These are phyloP conservation scores for Aquilaria agallochum DNA, from an alignment of 441 rosid species.

Conservation along the genomic window DNA sequence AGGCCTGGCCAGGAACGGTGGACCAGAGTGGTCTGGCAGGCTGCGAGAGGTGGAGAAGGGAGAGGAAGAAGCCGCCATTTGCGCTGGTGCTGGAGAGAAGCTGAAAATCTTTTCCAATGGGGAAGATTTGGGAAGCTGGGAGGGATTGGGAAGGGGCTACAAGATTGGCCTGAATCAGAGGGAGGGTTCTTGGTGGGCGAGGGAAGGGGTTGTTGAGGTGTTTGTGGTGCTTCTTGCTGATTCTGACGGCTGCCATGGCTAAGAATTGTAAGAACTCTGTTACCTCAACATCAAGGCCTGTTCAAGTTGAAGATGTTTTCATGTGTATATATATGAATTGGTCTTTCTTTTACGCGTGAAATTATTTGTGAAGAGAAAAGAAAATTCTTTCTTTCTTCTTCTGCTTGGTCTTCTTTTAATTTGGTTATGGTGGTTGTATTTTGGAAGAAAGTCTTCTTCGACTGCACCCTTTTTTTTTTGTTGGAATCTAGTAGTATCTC, in stretches of 20 bases:
- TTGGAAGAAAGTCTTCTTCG: no score
- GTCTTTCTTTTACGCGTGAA: no score
- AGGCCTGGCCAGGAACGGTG: conserved; percentile 48
- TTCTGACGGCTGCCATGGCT: conserved; percentile 39
- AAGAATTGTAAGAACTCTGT: no score
- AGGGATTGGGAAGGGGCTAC: conserved; percentile 22
- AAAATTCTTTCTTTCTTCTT: no score
- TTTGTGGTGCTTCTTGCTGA: conserved; percentile 51
- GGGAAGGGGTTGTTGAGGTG: conserved; percentile 67
- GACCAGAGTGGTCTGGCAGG: conserved; percentile 53
- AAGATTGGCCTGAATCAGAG: conserved; percentile 44
- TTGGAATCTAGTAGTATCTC: no score
- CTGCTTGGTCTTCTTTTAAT: no score
- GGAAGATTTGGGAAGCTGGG: conserved; percentile 25
- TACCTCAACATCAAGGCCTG: no score
- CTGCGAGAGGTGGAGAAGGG: conserved; percentile 38
- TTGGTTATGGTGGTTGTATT: no score
- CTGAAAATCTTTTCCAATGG: conserved; percentile 48
- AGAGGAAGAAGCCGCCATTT: conserved; percentile 38
- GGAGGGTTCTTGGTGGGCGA: conserved; percentile 38
- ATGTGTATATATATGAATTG: no score
- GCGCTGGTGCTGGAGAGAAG: conserved; percentile 40
- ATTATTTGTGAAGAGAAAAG: no score
- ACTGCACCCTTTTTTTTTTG: no score
- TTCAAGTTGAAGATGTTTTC: no score